phyloP scores from a whole-genome alignment of 768 basidiomycete genomes.

The Serendipita sp. region DNA sequence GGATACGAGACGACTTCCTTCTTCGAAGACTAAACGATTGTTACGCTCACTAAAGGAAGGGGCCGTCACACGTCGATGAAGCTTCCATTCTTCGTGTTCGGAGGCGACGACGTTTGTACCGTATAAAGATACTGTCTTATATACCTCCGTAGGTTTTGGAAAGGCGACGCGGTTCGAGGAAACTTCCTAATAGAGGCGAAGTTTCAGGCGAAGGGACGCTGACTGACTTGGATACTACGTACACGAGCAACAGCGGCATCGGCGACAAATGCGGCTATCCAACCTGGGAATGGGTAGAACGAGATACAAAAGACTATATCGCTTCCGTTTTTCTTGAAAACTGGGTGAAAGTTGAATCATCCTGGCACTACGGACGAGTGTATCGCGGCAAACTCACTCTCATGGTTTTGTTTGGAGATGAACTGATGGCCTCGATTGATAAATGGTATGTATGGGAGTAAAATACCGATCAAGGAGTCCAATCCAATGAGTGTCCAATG shows the following conservation, averaged over 20 bases:
- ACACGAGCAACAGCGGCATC: background rate
- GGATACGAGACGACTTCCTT: constrained; percentile 26
- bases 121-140: background rate
- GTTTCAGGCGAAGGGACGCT: too few species aligned
- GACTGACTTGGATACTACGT: background rate
- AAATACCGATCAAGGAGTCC: too few species aligned
- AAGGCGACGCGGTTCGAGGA: background rate
- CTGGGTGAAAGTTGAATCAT: background rate
- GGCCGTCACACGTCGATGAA: background rate
- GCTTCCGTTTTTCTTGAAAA: background rate
- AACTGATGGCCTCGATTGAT: too few species aligned
- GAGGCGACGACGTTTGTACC: constrained; percentile 3
- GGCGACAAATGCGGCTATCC: background rate
- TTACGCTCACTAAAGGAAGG: constrained; percentile 15
- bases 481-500: too few species aligned
- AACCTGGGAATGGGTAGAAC: background rate
- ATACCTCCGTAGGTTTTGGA: constrained; percentile 2
- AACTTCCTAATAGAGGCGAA: background rate
- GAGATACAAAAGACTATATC: background rate
- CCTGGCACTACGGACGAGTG: too few species aligned
- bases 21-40: constrained; percentile 32
- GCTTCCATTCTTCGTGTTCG: background rate
- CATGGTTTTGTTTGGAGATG: too few species aligned
- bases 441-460: too few species aligned
- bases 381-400: too few species aligned